phyloP scores from a whole-genome alignment of 257 asterid species.

The Perilla frutescens region DNA sequence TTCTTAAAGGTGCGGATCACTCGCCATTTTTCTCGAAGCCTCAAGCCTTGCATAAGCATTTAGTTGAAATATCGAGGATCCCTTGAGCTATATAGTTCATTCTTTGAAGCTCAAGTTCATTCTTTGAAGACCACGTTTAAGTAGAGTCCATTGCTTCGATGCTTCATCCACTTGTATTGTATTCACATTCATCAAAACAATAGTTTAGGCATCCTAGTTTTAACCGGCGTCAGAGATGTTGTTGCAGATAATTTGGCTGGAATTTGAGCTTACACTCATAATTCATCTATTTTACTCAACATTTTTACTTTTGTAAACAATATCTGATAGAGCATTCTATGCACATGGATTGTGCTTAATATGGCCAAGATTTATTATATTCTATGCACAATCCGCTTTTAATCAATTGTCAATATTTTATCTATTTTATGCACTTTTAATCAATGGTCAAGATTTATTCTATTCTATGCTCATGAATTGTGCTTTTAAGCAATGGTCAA shows the following conservation, averaged over 20 bases:
- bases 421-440: too few species aligned
- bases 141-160: not conserved
- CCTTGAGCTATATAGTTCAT: slow-evolving; percentile 31
- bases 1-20: slow-evolving; percentile 91
- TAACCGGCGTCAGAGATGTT: slow-evolving; percentile 37
- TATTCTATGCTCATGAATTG: too few species aligned
- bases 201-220: slow-evolving; percentile 37
- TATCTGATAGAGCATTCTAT: too few species aligned
- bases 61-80: slow-evolving; percentile 80
- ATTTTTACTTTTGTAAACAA: not conserved
- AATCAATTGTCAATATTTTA: too few species aligned
- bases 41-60: slow-evolving; percentile 81
- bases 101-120: not conserved
- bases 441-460: too few species aligned
- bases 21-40: slow-evolving; percentile 98
- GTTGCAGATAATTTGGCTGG: slow-evolving; percentile 24
- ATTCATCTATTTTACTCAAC: slow-evolving; percentile 3
- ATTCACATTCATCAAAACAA: not conserved
- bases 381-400: too few species aligned
- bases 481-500: too few species aligned
- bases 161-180: not conserved
- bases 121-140: not conserved
- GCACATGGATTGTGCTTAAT: too few species aligned
- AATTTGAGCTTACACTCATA: slow-evolving; percentile 16
- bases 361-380: too few species aligned